A percentile compares a stretch with the other conserved stretches of the same genome.
These are phyloP conservation scores for Hymenoscyphus linearis DNA, from an alignment of 2,329 filamentous ascomycete species.

Conservation along the genomic window DNA sequence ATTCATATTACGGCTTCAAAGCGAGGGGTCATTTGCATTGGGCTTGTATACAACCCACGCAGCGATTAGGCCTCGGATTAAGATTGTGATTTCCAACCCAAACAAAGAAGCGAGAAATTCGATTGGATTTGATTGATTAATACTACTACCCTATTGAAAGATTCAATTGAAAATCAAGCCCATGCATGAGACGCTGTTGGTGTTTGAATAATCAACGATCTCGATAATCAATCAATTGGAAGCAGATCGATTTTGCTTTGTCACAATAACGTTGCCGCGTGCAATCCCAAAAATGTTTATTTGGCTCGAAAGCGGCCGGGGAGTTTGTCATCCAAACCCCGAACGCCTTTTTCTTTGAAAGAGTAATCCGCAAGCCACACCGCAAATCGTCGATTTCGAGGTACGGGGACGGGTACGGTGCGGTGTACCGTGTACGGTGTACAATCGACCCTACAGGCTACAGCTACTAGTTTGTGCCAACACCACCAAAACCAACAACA, in stretches of 20 bases:
- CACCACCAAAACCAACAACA: too few species aligned
- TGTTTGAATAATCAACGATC: constrained; percentile 1
- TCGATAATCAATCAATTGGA: too few species aligned
- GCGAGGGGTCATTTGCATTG: too few species aligned
- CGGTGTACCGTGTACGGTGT: neutral
- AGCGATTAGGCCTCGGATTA: neutral
- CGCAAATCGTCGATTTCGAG: neutral
- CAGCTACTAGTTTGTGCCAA: neutral
- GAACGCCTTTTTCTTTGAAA: neutral
- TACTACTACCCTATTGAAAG: too few species aligned
- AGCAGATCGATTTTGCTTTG: neutral
- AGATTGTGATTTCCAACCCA: neutral
- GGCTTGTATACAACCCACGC: neutral
- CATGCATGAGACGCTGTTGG: neutral
- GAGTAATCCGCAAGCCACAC: neutral
- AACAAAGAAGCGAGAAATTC: constrained; percentile 1
- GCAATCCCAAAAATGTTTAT: neutral
- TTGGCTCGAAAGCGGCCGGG: neutral
- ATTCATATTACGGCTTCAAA: neutral
- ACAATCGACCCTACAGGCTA: neutral
- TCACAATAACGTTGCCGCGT: neutral
- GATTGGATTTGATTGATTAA: neutral
- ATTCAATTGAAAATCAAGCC: neutral
- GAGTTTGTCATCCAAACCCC: neutral
- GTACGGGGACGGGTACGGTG: too few species aligned